Percentiles rank a stretch among this genome's conserved stretches.
Conservation (phyloP, 768 basidiomycete genomes). For the Mycena galopus region DNA sequence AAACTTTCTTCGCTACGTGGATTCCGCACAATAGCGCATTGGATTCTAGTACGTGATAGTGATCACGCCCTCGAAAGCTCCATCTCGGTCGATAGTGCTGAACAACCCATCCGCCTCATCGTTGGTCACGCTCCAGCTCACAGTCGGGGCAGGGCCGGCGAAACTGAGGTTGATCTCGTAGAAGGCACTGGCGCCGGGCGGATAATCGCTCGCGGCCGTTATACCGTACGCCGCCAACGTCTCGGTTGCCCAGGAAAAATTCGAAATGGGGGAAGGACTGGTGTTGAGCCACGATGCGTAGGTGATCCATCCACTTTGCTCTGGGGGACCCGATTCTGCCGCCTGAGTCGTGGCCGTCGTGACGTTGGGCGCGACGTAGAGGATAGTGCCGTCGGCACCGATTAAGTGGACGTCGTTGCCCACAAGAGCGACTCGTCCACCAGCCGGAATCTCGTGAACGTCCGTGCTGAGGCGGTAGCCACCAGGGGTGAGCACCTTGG, state of each 20-base stretch:
- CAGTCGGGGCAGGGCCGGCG: neutral
- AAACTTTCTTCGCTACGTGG: too few species aligned
- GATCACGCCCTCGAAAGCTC: neutral
- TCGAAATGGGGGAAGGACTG: slow-evolving; percentile 29
- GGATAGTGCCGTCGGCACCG: neutral
- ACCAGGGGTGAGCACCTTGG: neutral
- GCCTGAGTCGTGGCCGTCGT: neutral
- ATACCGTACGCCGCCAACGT: too few species aligned
- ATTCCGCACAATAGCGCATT: too few species aligned
- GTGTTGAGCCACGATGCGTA: slow-evolving; percentile 32
- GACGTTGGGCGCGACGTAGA: neutral
- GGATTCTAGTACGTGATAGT: neutral
- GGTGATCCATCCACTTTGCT: slow-evolving; percentile 21
- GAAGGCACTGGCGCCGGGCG: neutral
- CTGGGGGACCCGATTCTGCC: neutral
- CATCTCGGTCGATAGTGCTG: neutral
- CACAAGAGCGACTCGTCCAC: neutral
- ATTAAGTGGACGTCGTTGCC: neutral
- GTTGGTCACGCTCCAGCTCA: neutral
- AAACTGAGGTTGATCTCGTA: neutral
- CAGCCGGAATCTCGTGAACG: neutral
- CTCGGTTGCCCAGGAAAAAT: too few species aligned
- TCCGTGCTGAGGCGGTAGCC: neutral
- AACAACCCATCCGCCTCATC: neutral
- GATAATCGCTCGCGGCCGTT: slow-evolving; percentile 5